A percentile compares a stretch with the other conserved stretches of the same genome.
phyloP scores from a whole-genome alignment of 495 filamentous ascomycete genomes.

The Aspergillus indologenus region DNA sequence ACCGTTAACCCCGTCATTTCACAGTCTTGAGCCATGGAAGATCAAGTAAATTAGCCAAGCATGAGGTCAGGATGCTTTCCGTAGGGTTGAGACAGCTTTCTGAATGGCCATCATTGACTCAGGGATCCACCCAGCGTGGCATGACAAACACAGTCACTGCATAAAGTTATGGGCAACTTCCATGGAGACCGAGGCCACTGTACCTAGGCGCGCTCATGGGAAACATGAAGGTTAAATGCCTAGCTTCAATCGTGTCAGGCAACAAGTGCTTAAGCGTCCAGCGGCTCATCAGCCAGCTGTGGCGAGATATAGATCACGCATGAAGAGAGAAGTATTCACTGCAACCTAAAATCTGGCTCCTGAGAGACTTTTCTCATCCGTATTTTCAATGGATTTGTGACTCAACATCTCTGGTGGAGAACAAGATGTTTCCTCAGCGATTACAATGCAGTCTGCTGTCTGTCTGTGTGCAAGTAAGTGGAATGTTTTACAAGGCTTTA shows the following conservation, averaged over 20 bases:
- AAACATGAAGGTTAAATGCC: background rate
- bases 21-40: background rate
- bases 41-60: background rate
- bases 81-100: background rate
- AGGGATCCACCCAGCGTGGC: background rate
- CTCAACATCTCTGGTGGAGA: too few relatives aligned
- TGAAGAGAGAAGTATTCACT: background rate
- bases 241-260: background rate
- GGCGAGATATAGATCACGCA: background rate
- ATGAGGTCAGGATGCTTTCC: background rate
- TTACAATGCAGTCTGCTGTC: too few relatives aligned
- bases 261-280: background rate
- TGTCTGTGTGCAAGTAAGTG: too few relatives aligned
- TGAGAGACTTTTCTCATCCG: background rate
- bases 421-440: too few relatives aligned
- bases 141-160: background rate
- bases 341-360: background rate
- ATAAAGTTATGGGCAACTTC: background rate
- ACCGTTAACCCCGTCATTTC: background rate
- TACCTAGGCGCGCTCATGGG: background rate
- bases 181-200: background rate
- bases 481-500: too few relatives aligned
- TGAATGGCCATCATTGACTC: background rate
- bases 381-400: too few relatives aligned
- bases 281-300: background rate